Evolutionary conservation across 345 rosid genomes (phyloP), one percentile per base, ranked within the genome.

Genomic region (Eucalyptus paniculata): DNA sequence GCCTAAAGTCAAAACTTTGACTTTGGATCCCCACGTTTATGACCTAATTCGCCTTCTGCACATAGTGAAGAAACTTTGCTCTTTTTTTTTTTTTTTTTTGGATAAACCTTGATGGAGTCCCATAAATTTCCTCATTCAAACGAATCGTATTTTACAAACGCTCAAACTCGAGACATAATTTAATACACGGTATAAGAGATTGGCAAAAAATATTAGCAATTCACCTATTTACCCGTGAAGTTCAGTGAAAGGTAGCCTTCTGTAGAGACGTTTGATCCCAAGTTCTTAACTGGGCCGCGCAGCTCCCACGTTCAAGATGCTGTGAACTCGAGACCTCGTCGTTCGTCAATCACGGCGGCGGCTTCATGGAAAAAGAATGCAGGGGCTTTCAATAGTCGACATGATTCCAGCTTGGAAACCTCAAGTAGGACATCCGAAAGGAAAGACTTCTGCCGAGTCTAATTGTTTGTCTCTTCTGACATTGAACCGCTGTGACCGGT

Each of bases 101-200:
- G 14, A 5, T 2, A 50, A 50, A 50, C 14, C 18, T 50, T 15
- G 3, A 4, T 47, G 49, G 49, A 47, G 13, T 47, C 49, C 4
- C 4, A 47, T 12, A 3, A 47, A 11, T 11, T 47, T 47, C 13
- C 49, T 47, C 49, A 1, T 49, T 2, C 6, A 50, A 15, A 1
- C 1, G 51, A 50, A 50, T 50, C 7, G 7, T 0, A 1, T 50
- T 16, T 50, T 50, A 1, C 0, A 50, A 50, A 50, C 3, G 7
- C 7, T 50, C 18, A 50, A 50, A 50, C 6, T 50, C 1, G 17
- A 5, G 6, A 50, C 18, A 15, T 50, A 50, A 50, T 49, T 49
- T 49, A 54, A 54, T 5, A 10, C 12, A 54, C 0, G 9, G 37
- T 2, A 30, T 16, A 30, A 30, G 19, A 5, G 9, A 62, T 5